Conservation (phyloP, 2,329 filamentous ascomycete species). For the Myrmaecium sp. region DNA sequence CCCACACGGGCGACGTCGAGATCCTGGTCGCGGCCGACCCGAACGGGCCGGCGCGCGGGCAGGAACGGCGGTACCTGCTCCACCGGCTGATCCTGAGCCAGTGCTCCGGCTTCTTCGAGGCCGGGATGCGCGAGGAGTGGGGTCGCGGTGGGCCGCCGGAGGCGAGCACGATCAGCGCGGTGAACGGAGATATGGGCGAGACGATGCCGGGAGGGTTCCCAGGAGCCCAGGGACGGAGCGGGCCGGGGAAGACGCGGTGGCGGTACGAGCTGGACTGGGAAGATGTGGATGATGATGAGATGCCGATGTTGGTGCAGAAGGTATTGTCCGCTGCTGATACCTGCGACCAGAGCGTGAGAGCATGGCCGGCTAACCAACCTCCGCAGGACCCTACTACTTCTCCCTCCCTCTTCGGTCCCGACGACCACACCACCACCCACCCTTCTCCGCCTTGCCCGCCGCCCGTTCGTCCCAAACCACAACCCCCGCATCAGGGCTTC, state of each 20-base stretch:
- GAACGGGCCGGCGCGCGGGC: slow-evolving; percentile 1
- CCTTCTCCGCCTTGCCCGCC: slow-evolving; percentile 26
- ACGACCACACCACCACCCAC: slow-evolving; percentile 7
- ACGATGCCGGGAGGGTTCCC: slow-evolving; percentile 25
- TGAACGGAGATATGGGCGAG: no score
- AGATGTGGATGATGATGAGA: slow-evolving; percentile 48
- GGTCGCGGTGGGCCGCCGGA: slow-evolving; percentile 25
- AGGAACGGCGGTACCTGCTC: slow-evolving; percentile 67
- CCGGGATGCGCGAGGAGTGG: slow-evolving; percentile 68
- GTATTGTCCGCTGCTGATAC: no score
- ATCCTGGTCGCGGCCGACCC: slow-evolving; percentile 34
- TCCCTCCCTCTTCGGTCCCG: neutral
- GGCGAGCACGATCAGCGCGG: slow-evolving; percentile 11
- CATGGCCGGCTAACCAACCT: no score
- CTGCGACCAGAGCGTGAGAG: no score
- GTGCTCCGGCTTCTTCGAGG: slow-evolving; percentile 88
- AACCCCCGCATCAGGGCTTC: slow-evolving; percentile 50
- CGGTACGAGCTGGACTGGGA: slow-evolving; percentile 75
- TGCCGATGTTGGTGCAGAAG: slow-evolving; percentile 78
- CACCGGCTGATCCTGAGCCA: slow-evolving; percentile 76
- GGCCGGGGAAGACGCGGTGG: slow-evolving; percentile 47
- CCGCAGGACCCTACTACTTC: slow-evolving; percentile 1
- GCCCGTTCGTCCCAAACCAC: slow-evolving; percentile 44
- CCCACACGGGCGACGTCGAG: slow-evolving; percentile 82
- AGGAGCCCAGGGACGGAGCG: slow-evolving; percentile 9